These are phyloP conservation scores for Penicillium flavigenum DNA, from an alignment of 495 filamentous ascomycete genomes.

Conservation along the genomic window DNA sequence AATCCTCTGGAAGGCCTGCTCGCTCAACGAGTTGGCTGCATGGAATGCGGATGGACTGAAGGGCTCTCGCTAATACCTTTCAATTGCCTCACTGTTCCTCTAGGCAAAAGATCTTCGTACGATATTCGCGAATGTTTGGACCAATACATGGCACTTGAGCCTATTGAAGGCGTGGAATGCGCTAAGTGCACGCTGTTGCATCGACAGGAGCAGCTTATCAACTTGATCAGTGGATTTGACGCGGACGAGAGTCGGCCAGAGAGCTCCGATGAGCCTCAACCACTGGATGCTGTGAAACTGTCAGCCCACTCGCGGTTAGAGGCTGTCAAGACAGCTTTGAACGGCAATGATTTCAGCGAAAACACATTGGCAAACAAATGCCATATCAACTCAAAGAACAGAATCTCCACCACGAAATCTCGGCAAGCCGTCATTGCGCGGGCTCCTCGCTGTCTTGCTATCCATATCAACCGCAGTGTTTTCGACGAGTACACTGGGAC, in stretches of 20 bases:
- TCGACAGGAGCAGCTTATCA: conserved; percentile 47
- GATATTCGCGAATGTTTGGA: conserved; percentile 76
- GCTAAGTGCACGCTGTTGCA: conserved; percentile 80
- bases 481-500: conserved; percentile 79
- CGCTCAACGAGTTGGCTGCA: conserved; percentile 88
- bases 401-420: conserved; percentile 75
- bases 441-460: conserved; percentile 70
- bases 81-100: conserved; percentile 85
- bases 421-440: conserved; percentile 83
- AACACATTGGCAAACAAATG: conserved; percentile 69
- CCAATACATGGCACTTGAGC: conserved; percentile 79
- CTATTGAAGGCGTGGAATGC: conserved; percentile 86
- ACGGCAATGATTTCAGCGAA: conserved; percentile 79
- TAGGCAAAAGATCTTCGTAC: conserved; percentile 57
- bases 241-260: conserved; percentile 26
- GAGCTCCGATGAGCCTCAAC: conserved; percentile 22
- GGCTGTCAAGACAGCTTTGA: conserved; percentile 65
- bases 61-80: conserved; percentile 86
- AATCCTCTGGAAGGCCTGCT: conserved; percentile 85
- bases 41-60: conserved; percentile 80
- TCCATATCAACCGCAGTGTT: conserved; percentile 89
- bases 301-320: conserved; percentile 46
- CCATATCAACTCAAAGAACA: conserved; percentile 65
- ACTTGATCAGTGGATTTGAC: conserved; percentile 40
- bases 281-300: conserved; percentile 34